Conservation (phyloP, 2,329 filamentous ascomycete species). For the Fusarium nematophilum region DNA sequence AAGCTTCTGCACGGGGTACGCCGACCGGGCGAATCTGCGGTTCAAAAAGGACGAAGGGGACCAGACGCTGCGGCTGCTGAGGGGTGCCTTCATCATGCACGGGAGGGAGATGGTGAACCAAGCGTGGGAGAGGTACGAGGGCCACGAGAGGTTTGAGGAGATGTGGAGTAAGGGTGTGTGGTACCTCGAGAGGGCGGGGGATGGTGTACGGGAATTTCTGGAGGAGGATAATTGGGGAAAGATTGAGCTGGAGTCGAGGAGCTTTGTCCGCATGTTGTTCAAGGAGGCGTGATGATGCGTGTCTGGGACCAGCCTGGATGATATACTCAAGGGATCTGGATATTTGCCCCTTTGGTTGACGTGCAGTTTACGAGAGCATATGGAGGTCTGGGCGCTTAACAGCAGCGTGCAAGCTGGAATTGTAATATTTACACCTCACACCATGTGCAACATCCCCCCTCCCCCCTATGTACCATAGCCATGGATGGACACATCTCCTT, state of each 20-base stretch:
- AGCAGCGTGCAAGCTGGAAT: no score
- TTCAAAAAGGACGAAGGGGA: slow-evolving; percentile 3
- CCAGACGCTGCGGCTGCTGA: slow-evolving; percentile 15
- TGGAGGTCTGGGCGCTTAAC: no score
- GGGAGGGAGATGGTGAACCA: slow-evolving; percentile 33
- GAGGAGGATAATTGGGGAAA: slow-evolving; percentile 25
- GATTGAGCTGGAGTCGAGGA: slow-evolving; percentile 11
- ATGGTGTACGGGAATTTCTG: slow-evolving; percentile 14
- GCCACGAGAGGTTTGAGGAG: slow-evolving; percentile 2
- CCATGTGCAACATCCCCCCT: no score
- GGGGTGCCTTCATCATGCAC: slow-evolving; percentile 29
- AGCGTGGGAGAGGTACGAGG: slow-evolving; percentile 21
- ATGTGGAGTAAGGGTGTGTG: slow-evolving; percentile 25
- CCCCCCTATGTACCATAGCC: no score
- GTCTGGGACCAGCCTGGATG: no score
- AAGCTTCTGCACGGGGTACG: slow-evolving; percentile 23
- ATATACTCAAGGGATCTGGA: no score
- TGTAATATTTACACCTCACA: no score
- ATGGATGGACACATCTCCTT: no score
- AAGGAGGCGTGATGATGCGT: background rate
- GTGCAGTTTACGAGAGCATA: no score
- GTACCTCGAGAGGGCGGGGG: slow-evolving; percentile 33
- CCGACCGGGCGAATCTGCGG: slow-evolving; percentile 5
- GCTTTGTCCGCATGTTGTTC: background rate
- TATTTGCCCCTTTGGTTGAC: no score